Evolutionary conservation across 1,139 yeast genomes (phyloP).

Genomic region (Diutina rugosa): DNA sequence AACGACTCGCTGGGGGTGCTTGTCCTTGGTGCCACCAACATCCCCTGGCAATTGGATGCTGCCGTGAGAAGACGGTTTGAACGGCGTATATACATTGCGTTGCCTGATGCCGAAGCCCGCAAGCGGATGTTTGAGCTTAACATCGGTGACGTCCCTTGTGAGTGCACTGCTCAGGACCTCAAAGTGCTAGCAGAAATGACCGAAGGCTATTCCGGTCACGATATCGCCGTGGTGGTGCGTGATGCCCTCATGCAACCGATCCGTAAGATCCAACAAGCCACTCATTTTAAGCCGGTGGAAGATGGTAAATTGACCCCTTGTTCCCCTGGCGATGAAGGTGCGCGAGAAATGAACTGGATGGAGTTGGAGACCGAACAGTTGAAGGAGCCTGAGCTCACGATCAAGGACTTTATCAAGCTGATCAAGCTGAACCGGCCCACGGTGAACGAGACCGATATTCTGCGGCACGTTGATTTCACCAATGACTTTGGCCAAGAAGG

Average conservation of each 20-base stretch:
- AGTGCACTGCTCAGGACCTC: constrained; percentile 60
- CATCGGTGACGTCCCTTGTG: constrained; percentile 84
- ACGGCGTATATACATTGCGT: constrained; percentile 83
- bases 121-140: constrained; percentile 89
- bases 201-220: constrained; percentile 96
- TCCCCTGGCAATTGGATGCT: constrained; percentile 98
- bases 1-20: constrained; percentile 87
- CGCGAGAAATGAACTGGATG: constrained; percentile 88
- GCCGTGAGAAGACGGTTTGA: constrained; percentile 97
- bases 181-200: constrained; percentile 82
- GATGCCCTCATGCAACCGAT: constrained; percentile 98
- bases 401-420: constrained; percentile 89
- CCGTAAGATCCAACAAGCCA: constrained; percentile 88
- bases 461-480: constrained; percentile 79
- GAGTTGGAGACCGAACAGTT: constrained; percentile 82
- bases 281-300: constrained; percentile 67
- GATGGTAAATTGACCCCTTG: constrained; percentile 66
- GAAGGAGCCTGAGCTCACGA: constrained; percentile 76
- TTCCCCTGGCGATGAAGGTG: constrained; percentile 87
- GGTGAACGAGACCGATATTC: constrained; percentile 73
- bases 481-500: constrained; percentile 97
- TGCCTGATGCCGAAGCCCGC: constrained; percentile 88
- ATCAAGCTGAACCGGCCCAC: constrained; percentile 90
- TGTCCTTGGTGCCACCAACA: constrained; percentile 95
- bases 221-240: constrained; percentile 89